Evolutionary conservation across 148 eudicot species (phyloP).

Genomic region (Agrostemma githago): DNA sequence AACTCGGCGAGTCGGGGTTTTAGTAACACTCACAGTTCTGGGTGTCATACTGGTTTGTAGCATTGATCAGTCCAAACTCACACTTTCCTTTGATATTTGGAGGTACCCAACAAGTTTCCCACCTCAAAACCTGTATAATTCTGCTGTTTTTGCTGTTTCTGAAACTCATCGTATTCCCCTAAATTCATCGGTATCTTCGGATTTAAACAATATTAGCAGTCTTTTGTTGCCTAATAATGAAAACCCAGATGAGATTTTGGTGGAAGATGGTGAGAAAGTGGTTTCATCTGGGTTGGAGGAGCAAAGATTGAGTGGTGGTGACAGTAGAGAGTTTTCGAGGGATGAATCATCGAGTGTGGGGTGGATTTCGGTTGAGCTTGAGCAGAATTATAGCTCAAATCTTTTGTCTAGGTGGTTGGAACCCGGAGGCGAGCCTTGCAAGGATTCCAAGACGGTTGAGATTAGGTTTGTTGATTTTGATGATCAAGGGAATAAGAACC

Average conservation of each 20-base stretch:
- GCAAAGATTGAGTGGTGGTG: background rate
- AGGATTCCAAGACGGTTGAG: constrained; percentile 51
- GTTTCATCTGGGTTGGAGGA: constrained; percentile 21
- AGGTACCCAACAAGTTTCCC: constrained; percentile 27
- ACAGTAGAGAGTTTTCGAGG: background rate
- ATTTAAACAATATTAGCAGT: constrained; percentile 9
- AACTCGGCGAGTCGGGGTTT: constrained; percentile 36
- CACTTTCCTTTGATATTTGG: constrained; percentile 28
- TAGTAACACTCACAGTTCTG: constrained; percentile 16
- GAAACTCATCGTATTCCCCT: background rate
- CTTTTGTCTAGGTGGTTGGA: constrained; percentile 50
- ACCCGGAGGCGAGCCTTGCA: constrained; percentile 64
- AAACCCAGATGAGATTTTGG: constrained; percentile 26
- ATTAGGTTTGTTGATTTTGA: constrained; percentile 51
- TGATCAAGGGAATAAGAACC: constrained; percentile 11
- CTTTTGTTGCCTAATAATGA: constrained; percentile 17
- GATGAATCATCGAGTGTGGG: constrained; percentile 14
- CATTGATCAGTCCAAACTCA: constrained; percentile 32
- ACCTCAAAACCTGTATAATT: constrained; percentile 6
- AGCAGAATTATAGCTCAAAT: constrained; percentile 47
- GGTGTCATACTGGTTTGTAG: constrained; percentile 34
- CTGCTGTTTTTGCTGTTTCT: constrained; percentile 1
- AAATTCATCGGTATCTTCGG: constrained; percentile 13
- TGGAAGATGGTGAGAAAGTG: background rate
- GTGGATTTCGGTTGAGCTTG: constrained; percentile 43